These are phyloP conservation scores for Fusarium nelsonii DNA, from an alignment of 2,329 filamentous ascomycete genomes.

Conservation along the genomic window DNA sequence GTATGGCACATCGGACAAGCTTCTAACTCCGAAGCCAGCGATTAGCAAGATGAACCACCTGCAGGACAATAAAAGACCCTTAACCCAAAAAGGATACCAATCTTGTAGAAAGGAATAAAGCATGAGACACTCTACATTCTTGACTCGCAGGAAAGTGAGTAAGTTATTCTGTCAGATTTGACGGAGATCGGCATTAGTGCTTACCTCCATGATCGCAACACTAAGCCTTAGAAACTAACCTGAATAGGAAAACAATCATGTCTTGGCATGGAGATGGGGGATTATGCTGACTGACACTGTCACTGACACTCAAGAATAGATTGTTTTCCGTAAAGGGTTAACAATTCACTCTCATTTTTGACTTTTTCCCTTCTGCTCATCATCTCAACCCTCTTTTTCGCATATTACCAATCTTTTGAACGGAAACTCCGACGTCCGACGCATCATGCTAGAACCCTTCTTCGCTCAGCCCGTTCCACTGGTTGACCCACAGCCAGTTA, in stretches of 20 bases:
- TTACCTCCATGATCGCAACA: not conserved
- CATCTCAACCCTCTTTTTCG: accelerated
- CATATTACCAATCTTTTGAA: not conserved
- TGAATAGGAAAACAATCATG: conserved; percentile 47
- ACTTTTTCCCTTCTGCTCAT: not conserved
- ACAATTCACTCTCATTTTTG: conserved; percentile 11
- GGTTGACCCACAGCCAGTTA: not conserved
- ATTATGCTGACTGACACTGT: conserved; percentile 7
- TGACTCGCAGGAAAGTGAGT: accelerated
- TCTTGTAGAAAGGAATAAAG: not conserved
- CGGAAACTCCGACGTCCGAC: not conserved
- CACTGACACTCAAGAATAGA: not conserved
- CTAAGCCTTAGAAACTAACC: conserved; percentile 17
- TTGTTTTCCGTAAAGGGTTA: conserved; percentile 33
- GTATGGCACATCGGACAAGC: not conserved
- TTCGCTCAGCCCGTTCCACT: not conserved
- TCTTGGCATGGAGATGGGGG: conserved; percentile 11
- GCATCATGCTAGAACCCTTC: conserved; percentile 32
- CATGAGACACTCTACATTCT: accelerated
- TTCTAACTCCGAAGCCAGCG: not conserved
- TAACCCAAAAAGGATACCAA: not conserved
- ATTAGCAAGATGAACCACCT: not conserved
- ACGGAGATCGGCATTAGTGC: not conserved
- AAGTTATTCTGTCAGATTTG: not conserved
- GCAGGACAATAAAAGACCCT: not conserved